These are phyloP conservation scores for Parasitella parasitica DNA, from an alignment of 371 early-diverging fungal genomes.

Conservation along the genomic window DNA sequence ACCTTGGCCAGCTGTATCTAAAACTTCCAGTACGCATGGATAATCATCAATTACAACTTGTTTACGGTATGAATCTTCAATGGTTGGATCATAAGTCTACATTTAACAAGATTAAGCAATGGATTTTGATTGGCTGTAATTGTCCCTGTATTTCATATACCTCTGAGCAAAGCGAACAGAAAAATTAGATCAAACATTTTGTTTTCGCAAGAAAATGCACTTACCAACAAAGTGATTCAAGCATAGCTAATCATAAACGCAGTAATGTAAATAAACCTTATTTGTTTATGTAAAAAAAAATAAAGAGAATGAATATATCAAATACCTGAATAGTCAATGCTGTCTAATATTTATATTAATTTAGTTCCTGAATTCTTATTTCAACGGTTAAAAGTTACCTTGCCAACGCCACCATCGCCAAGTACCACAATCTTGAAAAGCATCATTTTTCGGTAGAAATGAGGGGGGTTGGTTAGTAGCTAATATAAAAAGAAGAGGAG, in stretches of 20 bases:
- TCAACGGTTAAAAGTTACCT: neutral
- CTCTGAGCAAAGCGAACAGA: conserved; percentile 21
- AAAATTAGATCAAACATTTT: neutral
- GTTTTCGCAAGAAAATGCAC: neutral
- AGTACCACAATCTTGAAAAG: conserved; percentile 24
- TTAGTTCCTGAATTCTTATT: neutral
- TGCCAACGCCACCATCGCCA: conserved; percentile 27
- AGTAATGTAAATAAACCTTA: conserved; percentile 6
- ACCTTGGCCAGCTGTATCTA: conserved; percentile 94
- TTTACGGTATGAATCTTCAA: conserved; percentile 90
- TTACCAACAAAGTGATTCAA: conserved; percentile 74
- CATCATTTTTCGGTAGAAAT: conserved; percentile 9
- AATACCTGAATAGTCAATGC: conserved; percentile 64
- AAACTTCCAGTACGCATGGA: conserved; percentile 84
- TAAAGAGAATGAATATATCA: neutral
- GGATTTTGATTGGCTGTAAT: neutral
- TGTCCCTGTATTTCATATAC: neutral
- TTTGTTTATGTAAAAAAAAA: conserved; percentile 14
- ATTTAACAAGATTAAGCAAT: neutral
- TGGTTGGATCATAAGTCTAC: conserved; percentile 89
- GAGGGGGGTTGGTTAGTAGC: too few relatives aligned
- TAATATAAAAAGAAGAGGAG: neutral
- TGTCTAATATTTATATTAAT: conserved; percentile 26
- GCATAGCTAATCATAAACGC: conserved; percentile 60
- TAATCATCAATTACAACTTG: conserved; percentile 91